Conservation (phyloP, 768 basidiomycete genomes). For the Gymnopilus dilepis region DNA sequence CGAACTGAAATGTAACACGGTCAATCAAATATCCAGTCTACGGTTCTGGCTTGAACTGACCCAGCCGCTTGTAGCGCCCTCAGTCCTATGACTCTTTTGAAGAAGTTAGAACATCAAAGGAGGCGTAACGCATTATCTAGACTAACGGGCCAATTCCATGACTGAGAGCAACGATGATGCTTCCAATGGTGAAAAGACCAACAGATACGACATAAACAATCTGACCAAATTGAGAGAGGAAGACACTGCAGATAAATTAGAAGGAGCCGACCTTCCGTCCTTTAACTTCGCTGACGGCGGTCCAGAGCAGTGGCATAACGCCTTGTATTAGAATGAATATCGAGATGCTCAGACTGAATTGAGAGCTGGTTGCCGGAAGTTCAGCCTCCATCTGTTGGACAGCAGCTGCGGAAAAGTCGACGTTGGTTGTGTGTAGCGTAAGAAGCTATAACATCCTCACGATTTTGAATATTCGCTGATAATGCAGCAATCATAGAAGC, state of each 20-base stretch:
- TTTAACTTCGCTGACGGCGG: conserved; percentile 72
- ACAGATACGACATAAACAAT: conserved; percentile 61
- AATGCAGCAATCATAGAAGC: conserved; percentile 66
- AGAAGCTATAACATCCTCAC: conserved; percentile 37
- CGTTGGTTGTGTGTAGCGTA: neutral
- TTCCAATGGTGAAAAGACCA: conserved; percentile 55
- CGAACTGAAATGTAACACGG: conserved; percentile 42
- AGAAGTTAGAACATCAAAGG: neutral
- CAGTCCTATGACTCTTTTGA: conserved; percentile 63
- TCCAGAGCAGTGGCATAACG: conserved; percentile 69
- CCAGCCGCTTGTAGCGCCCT: conserved; percentile 72
- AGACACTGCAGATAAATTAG: neutral
- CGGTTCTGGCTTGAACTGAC: conserved; percentile 35
- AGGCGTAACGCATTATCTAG: neutral
- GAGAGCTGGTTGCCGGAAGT: conserved; percentile 60
- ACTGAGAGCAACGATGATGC: conserved; percentile 60
- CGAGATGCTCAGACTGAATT: conserved; percentile 73
- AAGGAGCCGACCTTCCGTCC: conserved; percentile 63
- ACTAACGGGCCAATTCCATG: conserved; percentile 47
- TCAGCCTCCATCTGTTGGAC: conserved; percentile 63
- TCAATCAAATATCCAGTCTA: neutral
- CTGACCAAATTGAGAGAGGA: conserved; percentile 29
- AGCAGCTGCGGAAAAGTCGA: conserved; percentile 50
- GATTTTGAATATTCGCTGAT: conserved; percentile 66
- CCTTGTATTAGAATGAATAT: conserved; percentile 81